phyloP scores from a whole-genome alignment of 257 asterid species.

The Datura wrightii region DNA sequence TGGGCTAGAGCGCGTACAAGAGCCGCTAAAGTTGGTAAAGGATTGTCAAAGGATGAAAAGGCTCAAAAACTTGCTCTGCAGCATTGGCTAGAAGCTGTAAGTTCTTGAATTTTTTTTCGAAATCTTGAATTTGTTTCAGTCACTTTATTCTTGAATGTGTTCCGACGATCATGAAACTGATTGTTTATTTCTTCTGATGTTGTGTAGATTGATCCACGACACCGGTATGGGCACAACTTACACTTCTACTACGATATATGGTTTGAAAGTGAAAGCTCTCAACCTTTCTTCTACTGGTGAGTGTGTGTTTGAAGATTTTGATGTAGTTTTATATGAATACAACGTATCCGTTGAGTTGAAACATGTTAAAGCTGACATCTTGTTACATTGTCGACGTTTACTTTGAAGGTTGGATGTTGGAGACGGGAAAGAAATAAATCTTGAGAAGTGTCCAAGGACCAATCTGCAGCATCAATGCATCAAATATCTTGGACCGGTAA shows the following conservation, averaged over 20 bases:
- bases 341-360: neutral
- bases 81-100: constrained; percentile 99
- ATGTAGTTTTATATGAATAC: neutral
- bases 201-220: constrained; percentile 95
- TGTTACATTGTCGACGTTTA: constrained; percentile 4
- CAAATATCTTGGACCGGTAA: constrained; percentile 90
- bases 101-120: constrained; percentile 34
- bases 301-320: constrained; percentile 25
- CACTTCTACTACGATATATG: constrained; percentile 86
- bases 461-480: constrained; percentile 80
- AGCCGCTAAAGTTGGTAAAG: constrained; percentile 98
- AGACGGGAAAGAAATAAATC: constrained; percentile 86
- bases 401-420: constrained; percentile 88
- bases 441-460: constrained; percentile 78
- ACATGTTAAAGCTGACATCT: neutral
- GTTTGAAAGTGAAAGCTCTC: constrained; percentile 84
- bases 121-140: neutral
- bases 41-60: constrained; percentile 91
- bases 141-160: neutral
- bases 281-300: constrained; percentile 98
- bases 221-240: constrained; percentile 92
- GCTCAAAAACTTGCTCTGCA: constrained; percentile 91
- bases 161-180: neutral
- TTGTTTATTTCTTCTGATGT: neutral
- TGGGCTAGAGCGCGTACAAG: constrained; percentile 96